Conservation (phyloP, 140 eudicot species). For the Anethum foeniculum region DNA sequence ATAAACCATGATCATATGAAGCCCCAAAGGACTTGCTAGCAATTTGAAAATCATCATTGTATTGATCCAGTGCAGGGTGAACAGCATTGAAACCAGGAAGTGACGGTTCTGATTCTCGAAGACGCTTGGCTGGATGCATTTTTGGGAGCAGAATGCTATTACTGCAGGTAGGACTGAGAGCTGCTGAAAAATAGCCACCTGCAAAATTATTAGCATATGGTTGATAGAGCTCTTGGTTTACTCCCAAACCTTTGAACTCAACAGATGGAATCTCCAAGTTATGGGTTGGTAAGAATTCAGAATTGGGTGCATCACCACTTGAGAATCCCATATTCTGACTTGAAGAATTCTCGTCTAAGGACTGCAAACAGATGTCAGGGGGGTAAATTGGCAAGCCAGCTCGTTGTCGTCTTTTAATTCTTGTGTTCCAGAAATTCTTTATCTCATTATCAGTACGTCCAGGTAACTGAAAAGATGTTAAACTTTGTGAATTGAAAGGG, state of each 20-base stretch:
- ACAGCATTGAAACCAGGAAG: slow-evolving; percentile 20
- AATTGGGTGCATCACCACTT: slow-evolving; percentile 17
- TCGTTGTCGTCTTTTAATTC: slow-evolving; percentile 38
- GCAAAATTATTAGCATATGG: slow-evolving; percentile 10
- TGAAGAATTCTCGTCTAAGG: slow-evolving; percentile 21
- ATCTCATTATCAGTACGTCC: slow-evolving; percentile 52
- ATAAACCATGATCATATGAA: slow-evolving; percentile 18
- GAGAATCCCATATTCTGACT: slow-evolving; percentile 13
- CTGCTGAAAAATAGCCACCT: slow-evolving; percentile 9
- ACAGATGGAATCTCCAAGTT: slow-evolving; percentile 26
- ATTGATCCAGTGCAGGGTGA: slow-evolving; percentile 13
- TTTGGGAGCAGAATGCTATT: slow-evolving; percentile 15
- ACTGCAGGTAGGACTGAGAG: slow-evolving; percentile 12
- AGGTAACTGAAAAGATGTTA: slow-evolving; percentile 33
- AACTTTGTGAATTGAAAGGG: background rate
- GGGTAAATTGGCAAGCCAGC: slow-evolving; percentile 46
- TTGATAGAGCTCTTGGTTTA: slow-evolving; percentile 14
- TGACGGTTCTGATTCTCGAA: slow-evolving; percentile 16
- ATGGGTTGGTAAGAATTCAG: slow-evolving; percentile 17
- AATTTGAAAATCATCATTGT: slow-evolving; percentile 5
- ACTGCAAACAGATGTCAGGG: slow-evolving; percentile 20
- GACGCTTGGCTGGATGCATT: slow-evolving; percentile 15
- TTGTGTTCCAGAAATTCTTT: slow-evolving; percentile 45
- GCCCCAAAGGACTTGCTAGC: slow-evolving; percentile 11
- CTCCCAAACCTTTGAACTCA: slow-evolving; percentile 22